Evolutionary conservation across 345 rosid genomes (phyloP).

Genomic region (Eucalyptus cloeziana): DNA sequence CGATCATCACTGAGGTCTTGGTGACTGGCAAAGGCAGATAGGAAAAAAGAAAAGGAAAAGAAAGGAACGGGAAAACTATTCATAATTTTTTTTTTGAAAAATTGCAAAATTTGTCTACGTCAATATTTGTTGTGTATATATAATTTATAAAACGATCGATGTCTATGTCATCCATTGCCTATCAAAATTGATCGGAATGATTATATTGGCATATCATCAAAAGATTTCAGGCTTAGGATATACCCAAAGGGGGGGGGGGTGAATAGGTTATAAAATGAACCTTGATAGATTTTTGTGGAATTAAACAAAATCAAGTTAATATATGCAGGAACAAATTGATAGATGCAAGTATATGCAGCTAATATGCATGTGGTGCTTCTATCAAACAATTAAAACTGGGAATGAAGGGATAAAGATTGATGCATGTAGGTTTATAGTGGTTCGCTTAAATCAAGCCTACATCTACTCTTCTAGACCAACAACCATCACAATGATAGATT

Average conservation of each 20-base stretch:
- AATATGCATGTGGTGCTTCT: not conserved
- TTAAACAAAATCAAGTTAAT: not conserved
- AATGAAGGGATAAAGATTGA: not conserved
- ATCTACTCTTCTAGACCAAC: not conserved
- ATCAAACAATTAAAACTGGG: not conserved
- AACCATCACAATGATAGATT: not conserved
- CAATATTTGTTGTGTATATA: not conserved
- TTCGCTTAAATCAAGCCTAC: not conserved
- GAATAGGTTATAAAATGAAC: not conserved
- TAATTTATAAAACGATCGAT: rapidly evolving
- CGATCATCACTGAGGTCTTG: not conserved
- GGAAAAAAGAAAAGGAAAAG: not conserved
- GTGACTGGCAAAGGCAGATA: rapidly evolving
- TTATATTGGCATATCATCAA: not conserved
- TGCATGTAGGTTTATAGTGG: not conserved
- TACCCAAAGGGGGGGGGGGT: not conserved
- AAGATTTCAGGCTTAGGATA: not conserved
- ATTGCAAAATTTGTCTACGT: not conserved
- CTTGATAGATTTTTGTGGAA: not conserved
- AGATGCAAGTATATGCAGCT: not conserved
- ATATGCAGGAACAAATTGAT: not conserved
- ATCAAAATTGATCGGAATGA: not conserved
- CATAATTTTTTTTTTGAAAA: not conserved
- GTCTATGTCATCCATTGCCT: rapidly evolving
- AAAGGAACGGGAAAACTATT: not conserved